Evolutionary conservation across 371 early-diverging fungal species (phyloP).

Genomic region (Batkoa obscura): DNA sequence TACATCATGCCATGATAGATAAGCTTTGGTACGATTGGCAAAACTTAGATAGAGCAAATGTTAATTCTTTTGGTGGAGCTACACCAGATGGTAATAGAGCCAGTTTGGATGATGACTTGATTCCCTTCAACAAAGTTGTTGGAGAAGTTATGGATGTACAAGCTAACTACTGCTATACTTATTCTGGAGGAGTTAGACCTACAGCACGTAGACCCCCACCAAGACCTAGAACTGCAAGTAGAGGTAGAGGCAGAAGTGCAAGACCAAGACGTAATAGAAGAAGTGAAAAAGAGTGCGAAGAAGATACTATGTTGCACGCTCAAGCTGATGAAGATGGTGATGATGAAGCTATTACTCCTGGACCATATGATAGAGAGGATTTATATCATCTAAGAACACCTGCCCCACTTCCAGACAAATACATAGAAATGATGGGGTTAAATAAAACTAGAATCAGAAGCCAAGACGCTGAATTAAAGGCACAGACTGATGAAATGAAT

Average conservation of each 20-base stretch:
- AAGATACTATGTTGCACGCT: too few species aligned
- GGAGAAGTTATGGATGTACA: not conserved
- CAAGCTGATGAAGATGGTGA: not conserved
- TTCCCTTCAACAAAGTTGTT: not conserved
- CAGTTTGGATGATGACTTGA: not conserved
- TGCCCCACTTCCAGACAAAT: not conserved
- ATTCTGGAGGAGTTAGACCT: not conserved
- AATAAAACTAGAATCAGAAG: not conserved
- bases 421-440: not conserved
- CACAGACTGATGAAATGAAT: not conserved
- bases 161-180: slow-evolving; percentile 2
- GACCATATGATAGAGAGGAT: slow-evolving; percentile 1
- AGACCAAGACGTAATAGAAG: not conserved
- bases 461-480: not conserved
- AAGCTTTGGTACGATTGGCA: slow-evolving; percentile 7
- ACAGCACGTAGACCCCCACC: not conserved
- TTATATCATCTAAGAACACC: not conserved
- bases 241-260: not conserved
- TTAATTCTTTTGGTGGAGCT: slow-evolving; percentile 1
- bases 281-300: too few species aligned
- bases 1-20: slow-evolving; percentile 27
- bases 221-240: not conserved
- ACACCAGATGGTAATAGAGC: not conserved
- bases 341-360: not conserved
- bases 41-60: not conserved